Conservation (phyloP, 805 yeast genomes). For the Yarrowia bubula region DNA sequence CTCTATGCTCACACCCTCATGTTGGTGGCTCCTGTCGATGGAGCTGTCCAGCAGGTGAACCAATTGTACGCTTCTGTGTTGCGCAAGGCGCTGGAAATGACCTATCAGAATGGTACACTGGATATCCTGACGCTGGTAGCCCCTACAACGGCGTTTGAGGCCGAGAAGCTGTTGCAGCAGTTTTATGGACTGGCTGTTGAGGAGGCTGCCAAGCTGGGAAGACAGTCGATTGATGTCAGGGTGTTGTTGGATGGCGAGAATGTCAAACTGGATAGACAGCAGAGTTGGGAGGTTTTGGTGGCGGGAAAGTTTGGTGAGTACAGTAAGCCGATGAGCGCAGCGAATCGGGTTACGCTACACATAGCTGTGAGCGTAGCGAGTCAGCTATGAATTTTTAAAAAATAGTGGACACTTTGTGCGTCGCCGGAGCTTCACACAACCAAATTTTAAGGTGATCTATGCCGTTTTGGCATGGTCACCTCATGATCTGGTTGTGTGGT, state of each 20-base stretch:
- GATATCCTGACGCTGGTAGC: conserved; percentile 36
- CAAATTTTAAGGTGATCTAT: too few relatives aligned
- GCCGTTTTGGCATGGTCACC: too few relatives aligned
- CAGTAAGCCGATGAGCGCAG: not conserved
- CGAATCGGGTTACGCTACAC: too few relatives aligned
- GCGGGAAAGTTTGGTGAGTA: conserved; percentile 35
- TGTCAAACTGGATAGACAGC: conserved; percentile 32
- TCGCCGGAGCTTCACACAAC: too few relatives aligned
- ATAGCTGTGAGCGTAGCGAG: too few relatives aligned
- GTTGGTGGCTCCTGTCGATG: conserved; percentile 26
- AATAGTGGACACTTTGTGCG: too few relatives aligned
- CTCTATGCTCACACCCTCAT: conserved; percentile 25
- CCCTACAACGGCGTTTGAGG: conserved; percentile 33
- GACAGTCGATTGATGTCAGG: conserved; percentile 33
- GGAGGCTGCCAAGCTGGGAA: conserved; percentile 29
- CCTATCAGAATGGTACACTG: conserved; percentile 36
- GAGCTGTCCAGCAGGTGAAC: conserved; percentile 2
- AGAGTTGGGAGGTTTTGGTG: conserved; percentile 40
- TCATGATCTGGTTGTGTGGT: too few relatives aligned
- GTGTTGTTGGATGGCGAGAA: conserved; percentile 40
- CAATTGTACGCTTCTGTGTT: conserved; percentile 32
- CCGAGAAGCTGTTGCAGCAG: conserved; percentile 33
- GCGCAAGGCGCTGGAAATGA: conserved; percentile 35
- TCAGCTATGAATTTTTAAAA: too few relatives aligned
- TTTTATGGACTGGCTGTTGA: conserved; percentile 34